Conservation (phyloP, 768 basidiomycete genomes). For the Guyanaporus albipodus region DNA sequence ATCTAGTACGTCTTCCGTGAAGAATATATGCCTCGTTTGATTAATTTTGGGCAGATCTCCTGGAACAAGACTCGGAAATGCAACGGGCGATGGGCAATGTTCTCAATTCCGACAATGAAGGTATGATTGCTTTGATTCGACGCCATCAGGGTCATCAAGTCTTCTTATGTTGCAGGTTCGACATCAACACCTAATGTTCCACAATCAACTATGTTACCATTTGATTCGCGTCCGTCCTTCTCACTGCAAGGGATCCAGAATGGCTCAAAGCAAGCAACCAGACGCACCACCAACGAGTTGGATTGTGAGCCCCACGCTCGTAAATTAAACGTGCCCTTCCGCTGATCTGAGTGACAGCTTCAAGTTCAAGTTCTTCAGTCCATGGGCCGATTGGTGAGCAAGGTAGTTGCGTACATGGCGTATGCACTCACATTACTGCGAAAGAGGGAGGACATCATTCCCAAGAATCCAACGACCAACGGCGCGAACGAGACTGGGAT, state of each 20-base stretch:
- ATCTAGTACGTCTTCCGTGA: conserved; percentile 44
- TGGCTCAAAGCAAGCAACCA: conserved; percentile 2
- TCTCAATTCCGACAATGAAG: conserved; percentile 49
- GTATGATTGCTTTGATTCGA: conserved; percentile 7
- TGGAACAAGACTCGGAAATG: conserved; percentile 73
- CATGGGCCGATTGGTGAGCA: conserved; percentile 20
- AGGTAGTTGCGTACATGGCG: conserved; percentile 4
- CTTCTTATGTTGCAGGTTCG: conserved; percentile 11
- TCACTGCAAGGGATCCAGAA: conserved; percentile 9
- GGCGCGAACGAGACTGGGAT: conserved; percentile 51
- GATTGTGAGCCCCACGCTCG: conserved; percentile 13
- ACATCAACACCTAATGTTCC: conserved; percentile 4
- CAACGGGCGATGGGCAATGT: conserved; percentile 55
- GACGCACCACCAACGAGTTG: conserved; percentile 12
- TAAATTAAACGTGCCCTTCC: not conserved
- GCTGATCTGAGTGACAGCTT: conserved; percentile 23
- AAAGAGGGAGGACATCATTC: conserved; percentile 31
- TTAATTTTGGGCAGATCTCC: conserved; percentile 43
- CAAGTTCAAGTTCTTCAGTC: conserved; percentile 24
- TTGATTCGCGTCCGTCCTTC: conserved; percentile 10
- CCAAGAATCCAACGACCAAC: conserved; percentile 35
- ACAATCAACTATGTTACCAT: conserved; percentile 5
- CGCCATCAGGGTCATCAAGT: not conserved
- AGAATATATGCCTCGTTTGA: not conserved
- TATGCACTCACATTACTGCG: not conserved